A percentile compares a stretch with the other conserved stretches of the same genome.
These are phyloP conservation scores for Clausena lansium DNA, from an alignment of 345 rosid genomes.

Conservation along the genomic window DNA sequence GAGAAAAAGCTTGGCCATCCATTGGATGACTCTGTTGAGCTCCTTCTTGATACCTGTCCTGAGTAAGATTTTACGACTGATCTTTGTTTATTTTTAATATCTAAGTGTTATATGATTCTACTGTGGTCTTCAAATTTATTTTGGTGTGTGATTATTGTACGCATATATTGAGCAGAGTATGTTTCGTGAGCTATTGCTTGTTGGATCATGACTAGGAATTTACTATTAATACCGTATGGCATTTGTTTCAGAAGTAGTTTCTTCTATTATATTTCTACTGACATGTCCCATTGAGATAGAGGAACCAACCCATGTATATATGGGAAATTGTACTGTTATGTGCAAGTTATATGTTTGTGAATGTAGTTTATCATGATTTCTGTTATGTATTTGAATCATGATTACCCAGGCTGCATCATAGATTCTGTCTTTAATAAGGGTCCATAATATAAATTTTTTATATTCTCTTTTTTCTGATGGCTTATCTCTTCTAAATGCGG, in stretches of 20 bases:
- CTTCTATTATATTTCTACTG: not conserved
- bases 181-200: not conserved
- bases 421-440: not conserved
- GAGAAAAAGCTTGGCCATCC: conserved; percentile 88
- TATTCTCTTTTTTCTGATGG: not conserved
- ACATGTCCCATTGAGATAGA: not conserved
- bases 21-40: conserved; percentile 85
- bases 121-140: not conserved
- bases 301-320: not conserved
- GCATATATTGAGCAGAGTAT: not conserved
- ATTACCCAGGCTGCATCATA: not conserved
- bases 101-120: not conserved
- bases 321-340: not conserved
- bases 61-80: conserved; percentile 52
- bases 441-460: not conserved
- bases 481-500: not conserved
- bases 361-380: not conserved
- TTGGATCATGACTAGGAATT: not conserved
- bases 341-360: not conserved
- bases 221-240: not conserved
- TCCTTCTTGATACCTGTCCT: conserved; percentile 80
- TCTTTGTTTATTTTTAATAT: not conserved
- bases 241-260: not conserved
- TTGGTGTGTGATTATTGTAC: not conserved
- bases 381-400: not conserved